Percentiles rank a stretch among this genome's conserved stretches.
Evolutionary conservation across 805 yeast genomes (phyloP).

Genomic region (Candida glaebosa): DNA sequence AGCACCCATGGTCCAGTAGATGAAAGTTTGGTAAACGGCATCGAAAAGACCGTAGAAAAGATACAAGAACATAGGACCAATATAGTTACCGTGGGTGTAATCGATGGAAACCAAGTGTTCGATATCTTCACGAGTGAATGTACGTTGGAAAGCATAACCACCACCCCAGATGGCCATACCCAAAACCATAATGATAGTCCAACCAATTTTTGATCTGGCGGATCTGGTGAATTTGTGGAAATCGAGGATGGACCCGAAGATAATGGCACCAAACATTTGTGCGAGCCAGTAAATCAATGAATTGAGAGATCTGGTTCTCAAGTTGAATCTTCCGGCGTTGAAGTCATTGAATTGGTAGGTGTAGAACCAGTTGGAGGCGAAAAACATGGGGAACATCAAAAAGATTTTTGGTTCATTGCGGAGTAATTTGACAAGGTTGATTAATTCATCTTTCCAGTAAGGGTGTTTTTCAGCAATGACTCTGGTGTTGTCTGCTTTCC

Average conservation of each 20-base stretch:
- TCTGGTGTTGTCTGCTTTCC: constrained; percentile 46
- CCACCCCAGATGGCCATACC: constrained; percentile 58
- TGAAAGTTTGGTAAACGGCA: constrained; percentile 56
- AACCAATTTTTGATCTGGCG: constrained; percentile 46
- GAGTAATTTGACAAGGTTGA: constrained; percentile 37
- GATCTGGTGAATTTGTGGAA: constrained; percentile 37
- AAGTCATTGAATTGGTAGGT: constrained; percentile 60
- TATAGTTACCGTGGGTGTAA: constrained; percentile 44
- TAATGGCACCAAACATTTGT: constrained; percentile 55
- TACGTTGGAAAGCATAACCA: constrained; percentile 47
- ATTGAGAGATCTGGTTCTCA: constrained; percentile 60
- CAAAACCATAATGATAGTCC: constrained; percentile 32
- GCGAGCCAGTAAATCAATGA: constrained; percentile 58
- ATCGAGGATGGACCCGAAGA: constrained; percentile 50
- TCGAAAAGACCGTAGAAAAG: constrained; percentile 60
- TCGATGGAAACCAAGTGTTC: constrained; percentile 32
- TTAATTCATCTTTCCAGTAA: constrained; percentile 42
- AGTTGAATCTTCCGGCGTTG: constrained; percentile 52
- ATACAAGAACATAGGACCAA: constrained; percentile 61
- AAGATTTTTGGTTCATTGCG: constrained; percentile 42
- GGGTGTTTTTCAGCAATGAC: constrained; percentile 46
- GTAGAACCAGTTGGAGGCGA: constrained; percentile 64
- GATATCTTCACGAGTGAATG: constrained; percentile 37
- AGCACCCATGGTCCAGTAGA: constrained; percentile 59
- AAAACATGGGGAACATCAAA: constrained; percentile 55